These are phyloP conservation scores for Medicago arabica DNA, from an alignment of 306 rosid species.

Conservation along the genomic window DNA sequence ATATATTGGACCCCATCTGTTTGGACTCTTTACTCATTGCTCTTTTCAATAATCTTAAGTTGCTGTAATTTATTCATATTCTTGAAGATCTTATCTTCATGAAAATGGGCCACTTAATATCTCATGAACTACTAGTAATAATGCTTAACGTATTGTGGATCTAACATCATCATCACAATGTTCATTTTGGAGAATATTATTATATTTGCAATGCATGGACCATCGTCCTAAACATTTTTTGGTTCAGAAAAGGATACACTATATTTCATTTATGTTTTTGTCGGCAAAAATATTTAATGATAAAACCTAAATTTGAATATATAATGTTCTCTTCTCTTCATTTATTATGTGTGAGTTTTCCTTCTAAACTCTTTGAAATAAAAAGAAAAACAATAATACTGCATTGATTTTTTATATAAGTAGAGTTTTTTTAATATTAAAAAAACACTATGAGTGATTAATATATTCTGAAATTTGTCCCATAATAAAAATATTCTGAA, in stretches of 20 bases:
- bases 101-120: constrained; percentile 14
- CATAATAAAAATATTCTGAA: neutral
- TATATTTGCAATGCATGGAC: neutral
- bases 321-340: too few relatives aligned
- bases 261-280: neutral
- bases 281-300: neutral
- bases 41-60: constrained; percentile 10
- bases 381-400: too few relatives aligned
- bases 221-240: neutral
- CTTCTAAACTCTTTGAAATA: too few relatives aligned
- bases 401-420: too few relatives aligned
- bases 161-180: constrained; percentile 40
- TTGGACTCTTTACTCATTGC: constrained; percentile 40
- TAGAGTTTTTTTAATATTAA: neutral
- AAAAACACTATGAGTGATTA: neutral
- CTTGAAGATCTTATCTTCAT: constrained; percentile 6
- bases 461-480: constrained; percentile 11
- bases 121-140: constrained; percentile 17
- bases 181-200: constrained; percentile 23
- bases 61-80: neutral
- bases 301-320: too few relatives aligned
- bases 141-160: constrained; percentile 39
- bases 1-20: constrained; percentile 57
- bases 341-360: too few relatives aligned
- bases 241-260: neutral